Conservation (phyloP, 306 rosid genomes). For the Vigna unguiculata region DNA sequence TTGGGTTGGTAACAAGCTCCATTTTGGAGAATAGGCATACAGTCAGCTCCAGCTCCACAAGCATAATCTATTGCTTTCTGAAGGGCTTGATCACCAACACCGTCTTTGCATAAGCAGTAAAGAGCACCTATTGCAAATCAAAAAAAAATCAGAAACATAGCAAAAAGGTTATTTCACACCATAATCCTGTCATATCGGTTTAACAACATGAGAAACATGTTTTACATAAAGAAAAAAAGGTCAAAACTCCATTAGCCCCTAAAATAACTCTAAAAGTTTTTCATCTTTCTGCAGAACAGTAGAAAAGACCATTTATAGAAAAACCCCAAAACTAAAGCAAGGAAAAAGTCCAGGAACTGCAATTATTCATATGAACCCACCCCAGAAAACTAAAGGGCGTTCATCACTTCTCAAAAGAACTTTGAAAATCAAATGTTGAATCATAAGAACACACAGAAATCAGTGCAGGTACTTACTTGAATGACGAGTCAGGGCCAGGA, state of each 20-base stretch:
- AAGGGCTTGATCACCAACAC: slow-evolving; percentile 58
- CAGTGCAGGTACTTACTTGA: slow-evolving; percentile 69
- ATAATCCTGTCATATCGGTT: slow-evolving; percentile 33
- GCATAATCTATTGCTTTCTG: slow-evolving; percentile 92
- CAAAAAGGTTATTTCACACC: slow-evolving; percentile 21
- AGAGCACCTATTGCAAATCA: slow-evolving; percentile 63
- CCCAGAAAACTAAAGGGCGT: slow-evolving; percentile 8
- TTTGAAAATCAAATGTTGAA: slow-evolving; percentile 21
- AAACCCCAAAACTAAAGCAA: slow-evolving; percentile 11
- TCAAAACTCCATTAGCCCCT: neutral
- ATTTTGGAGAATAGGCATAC: slow-evolving; percentile 61
- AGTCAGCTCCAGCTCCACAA: slow-evolving; percentile 93
- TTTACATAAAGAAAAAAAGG: neutral
- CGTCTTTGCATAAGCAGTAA: slow-evolving; percentile 85
- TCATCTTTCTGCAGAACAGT: slow-evolving; percentile 7
- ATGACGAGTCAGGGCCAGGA: slow-evolving; percentile 61
- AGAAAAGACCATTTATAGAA: neutral
- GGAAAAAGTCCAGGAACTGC: neutral
- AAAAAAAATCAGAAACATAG: neutral
- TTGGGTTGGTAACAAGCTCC: slow-evolving; percentile 90
- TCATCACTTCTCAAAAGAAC: neutral
- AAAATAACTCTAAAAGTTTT: neutral
- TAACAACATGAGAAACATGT: neutral
- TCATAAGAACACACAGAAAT: neutral
- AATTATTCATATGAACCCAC: slow-evolving; percentile 13